Percentiles rank a stretch among this genome's conserved stretches.
These are phyloP conservation scores for Yarrowia sp. DNA, from an alignment of 805 yeast genomes.

Conservation along the genomic window DNA sequence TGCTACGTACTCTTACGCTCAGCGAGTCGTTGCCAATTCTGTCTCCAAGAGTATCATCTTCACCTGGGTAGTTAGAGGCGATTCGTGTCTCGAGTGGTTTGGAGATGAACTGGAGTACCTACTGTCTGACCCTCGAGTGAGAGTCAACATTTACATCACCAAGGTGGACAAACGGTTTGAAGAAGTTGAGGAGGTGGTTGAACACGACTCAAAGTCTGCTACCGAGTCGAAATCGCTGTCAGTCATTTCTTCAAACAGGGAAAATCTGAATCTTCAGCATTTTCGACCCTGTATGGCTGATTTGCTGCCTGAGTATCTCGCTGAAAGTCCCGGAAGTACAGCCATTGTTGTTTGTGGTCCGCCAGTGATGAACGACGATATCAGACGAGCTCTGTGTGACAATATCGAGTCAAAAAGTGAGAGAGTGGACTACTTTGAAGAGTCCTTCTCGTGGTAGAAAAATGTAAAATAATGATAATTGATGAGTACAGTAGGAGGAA, in stretches of 20 bases:
- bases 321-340: slow-evolving; percentile 1
- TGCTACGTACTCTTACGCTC: slow-evolving; percentile 60
- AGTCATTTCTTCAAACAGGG: not conserved
- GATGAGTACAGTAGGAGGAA: not conserved
- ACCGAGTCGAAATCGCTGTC: not conserved
- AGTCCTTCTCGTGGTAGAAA: slow-evolving; percentile 68
- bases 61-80: slow-evolving; percentile 67
- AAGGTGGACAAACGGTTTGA: not conserved
- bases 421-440: slow-evolving; percentile 71
- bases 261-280: slow-evolving; percentile 2
- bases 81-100: slow-evolving; percentile 58
- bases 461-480: not conserved
- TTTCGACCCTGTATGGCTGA: slow-evolving; percentile 1
- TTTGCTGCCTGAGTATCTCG: slow-evolving; percentile 13
- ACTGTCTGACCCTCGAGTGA: slow-evolving; percentile 46
- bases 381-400: slow-evolving; percentile 58
- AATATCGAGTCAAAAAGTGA: slow-evolving; percentile 53
- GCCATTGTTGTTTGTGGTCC: slow-evolving; percentile 60
- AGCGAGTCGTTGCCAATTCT: slow-evolving; percentile 44
- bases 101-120: slow-evolving; percentile 50
- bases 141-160: slow-evolving; percentile 43
- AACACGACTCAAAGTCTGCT: not conserved
- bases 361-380: slow-evolving; percentile 61
- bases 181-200: not conserved
- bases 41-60: slow-evolving; percentile 54